These are phyloP conservation scores for Massariosphaeria phaeospora DNA, from an alignment of 495 filamentous ascomycete species.

Conservation along the genomic window DNA sequence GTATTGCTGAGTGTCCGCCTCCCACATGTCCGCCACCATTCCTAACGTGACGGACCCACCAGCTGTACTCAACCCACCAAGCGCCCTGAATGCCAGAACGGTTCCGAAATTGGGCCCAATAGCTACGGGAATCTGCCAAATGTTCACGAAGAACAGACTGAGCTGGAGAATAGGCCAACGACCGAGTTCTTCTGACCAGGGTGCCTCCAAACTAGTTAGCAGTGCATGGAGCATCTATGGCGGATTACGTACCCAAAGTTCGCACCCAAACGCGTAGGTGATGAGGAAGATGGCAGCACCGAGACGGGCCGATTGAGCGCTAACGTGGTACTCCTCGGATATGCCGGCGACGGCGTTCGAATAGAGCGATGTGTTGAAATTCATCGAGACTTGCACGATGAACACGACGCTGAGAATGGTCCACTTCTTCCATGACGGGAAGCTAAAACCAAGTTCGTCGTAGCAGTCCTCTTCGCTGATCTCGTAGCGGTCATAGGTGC, in stretches of 20 bases:
- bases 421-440: constrained; percentile 68
- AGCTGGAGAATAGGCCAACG: constrained; percentile 68
- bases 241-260: too few species aligned
- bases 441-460: constrained; percentile 61
- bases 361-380: constrained; percentile 75
- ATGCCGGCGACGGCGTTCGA: constrained; percentile 60
- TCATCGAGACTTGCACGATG: constrained; percentile 75
- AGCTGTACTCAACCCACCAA: constrained; percentile 68
- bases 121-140: constrained; percentile 69
- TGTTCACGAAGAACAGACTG: constrained; percentile 64
- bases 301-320: constrained; percentile 57
- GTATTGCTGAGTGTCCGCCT: constrained; percentile 66
- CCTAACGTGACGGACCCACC: constrained; percentile 77
- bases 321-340: constrained; percentile 57
- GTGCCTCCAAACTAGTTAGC: too few species aligned
- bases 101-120: constrained; percentile 65
- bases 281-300: constrained; percentile 70
- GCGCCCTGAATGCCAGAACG: constrained; percentile 58
- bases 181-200: constrained; percentile 77
- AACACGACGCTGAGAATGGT: constrained; percentile 68
- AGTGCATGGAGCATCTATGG: too few species aligned
- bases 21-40: constrained; percentile 78
- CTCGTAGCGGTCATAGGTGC: constrained; percentile 30
- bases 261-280: constrained; percentile 72
- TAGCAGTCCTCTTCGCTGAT: constrained; percentile 41